Evolutionary conservation across 2,329 filamentous ascomycete species (phyloP).

Genomic region (Colletotrichum limetticola): DNA sequence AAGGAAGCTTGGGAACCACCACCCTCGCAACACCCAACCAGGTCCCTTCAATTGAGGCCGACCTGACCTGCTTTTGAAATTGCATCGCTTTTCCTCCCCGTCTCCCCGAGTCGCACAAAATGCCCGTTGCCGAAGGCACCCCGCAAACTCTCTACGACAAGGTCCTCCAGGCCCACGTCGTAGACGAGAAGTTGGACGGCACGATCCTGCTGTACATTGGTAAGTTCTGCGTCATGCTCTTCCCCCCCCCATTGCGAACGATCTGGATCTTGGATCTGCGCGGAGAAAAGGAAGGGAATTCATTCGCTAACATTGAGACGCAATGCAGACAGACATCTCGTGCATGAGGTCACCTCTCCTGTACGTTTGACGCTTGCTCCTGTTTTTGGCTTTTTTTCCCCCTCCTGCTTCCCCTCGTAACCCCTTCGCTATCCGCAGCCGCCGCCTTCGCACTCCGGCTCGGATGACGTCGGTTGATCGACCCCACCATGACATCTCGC

Average conservation of each 20-base stretch:
- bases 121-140: slow-evolving; percentile 78
- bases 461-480: slow-evolving; percentile 27
- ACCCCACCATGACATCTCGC: slow-evolving; percentile 21
- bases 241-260: too few relatives aligned
- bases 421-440: background rate
- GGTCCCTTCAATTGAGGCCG: slow-evolving; percentile 8
- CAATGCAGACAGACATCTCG: slow-evolving; percentile 84
- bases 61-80: background rate
- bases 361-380: slow-evolving; percentile 54
- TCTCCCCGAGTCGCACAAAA: slow-evolving; percentile 54
- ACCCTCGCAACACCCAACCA: background rate
- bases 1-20: background rate
- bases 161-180: slow-evolving; percentile 93
- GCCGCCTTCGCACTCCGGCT: background rate
- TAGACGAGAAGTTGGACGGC: slow-evolving; percentile 94
- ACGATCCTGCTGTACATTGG: slow-evolving; percentile 94
- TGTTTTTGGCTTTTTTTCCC: background rate
- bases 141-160: slow-evolving; percentile 96
- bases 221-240: slow-evolving; percentile 54
- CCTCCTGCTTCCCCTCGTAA: background rate
- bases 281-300: background rate
- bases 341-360: slow-evolving; percentile 98
- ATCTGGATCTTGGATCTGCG: background rate
- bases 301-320: background rate
- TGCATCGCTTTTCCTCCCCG: background rate